Evolutionary conservation across 176 grass and related monocot species (phyloP).

Genomic region (Aegilops speltoides): DNA sequence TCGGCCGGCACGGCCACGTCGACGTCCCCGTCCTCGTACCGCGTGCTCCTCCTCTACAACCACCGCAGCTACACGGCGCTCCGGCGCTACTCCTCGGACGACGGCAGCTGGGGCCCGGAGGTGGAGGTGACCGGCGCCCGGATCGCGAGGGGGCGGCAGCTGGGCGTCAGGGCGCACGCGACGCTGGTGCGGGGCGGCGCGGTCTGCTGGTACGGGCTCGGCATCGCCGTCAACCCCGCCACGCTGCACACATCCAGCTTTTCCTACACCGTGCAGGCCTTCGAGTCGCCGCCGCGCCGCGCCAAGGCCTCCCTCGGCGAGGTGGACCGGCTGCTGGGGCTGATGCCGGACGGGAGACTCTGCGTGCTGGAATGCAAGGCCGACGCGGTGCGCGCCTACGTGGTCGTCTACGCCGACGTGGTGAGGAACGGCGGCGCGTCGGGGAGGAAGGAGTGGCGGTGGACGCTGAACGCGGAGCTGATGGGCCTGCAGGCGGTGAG

Average conservation of each 20-base stretch:
- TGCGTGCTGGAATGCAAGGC: background rate
- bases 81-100: slow-evolving; percentile 18
- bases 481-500: background rate
- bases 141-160: slow-evolving; percentile 8
- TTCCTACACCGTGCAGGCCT: background rate
- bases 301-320: background rate
- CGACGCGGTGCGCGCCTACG: slow-evolving; percentile 7
- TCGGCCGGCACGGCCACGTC: background rate
- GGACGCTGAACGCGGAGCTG: background rate
- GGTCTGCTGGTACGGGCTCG: slow-evolving; percentile 28
- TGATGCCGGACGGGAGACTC: slow-evolving; percentile 8
- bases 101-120: background rate
- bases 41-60: slow-evolving; percentile 26
- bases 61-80: slow-evolving; percentile 12
- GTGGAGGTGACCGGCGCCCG: background rate
- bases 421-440: background rate
- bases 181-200: slow-evolving; percentile 1
- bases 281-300: background rate
- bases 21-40: background rate
- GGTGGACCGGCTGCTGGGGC: background rate
- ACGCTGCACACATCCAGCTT: background rate
- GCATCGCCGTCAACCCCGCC: background rate
- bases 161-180: background rate
- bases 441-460: background rate
- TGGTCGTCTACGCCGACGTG: background rate